These are phyloP conservation scores for Aspergillus neoniger DNA, from an alignment of 2,329 filamentous ascomycete species.

Conservation along the genomic window DNA sequence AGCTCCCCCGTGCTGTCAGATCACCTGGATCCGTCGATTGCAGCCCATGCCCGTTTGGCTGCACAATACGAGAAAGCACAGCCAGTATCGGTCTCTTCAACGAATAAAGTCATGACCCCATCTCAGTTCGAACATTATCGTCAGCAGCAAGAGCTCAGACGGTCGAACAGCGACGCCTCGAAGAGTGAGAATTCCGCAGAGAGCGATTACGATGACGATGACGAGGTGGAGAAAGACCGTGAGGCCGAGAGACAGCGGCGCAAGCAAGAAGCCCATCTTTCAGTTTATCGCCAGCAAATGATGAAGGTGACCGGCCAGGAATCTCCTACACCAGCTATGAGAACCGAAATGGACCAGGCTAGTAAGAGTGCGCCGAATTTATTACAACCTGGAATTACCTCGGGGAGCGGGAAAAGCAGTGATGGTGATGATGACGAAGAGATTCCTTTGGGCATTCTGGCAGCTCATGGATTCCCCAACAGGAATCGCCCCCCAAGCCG, in stretches of 20 bases:
- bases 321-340: slow-evolving; percentile 50
- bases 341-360: slow-evolving; percentile 59
- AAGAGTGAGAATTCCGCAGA: slow-evolving; percentile 58
- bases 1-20: slow-evolving; percentile 15
- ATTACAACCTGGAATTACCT: slow-evolving; percentile 40
- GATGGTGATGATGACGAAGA: slow-evolving; percentile 81
- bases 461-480: slow-evolving; percentile 83
- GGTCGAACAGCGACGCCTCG: slow-evolving; percentile 53
- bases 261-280: slow-evolving; percentile 87
- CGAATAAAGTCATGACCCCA: slow-evolving; percentile 84
- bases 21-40: slow-evolving; percentile 37
- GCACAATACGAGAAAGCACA: slow-evolving; percentile 46
- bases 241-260: slow-evolving; percentile 73
- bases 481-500: slow-evolving; percentile 73
- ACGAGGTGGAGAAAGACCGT: slow-evolving; percentile 74
- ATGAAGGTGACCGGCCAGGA: slow-evolving; percentile 89
- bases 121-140: slow-evolving; percentile 82
- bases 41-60: slow-evolving; percentile 48
- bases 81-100: slow-evolving; percentile 38
- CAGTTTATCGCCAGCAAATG: slow-evolving; percentile 91
- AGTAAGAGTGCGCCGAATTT: slow-evolving; percentile 65
- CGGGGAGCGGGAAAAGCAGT: slow-evolving; percentile 41
- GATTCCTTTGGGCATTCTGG: slow-evolving; percentile 79
- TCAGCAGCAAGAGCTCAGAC: slow-evolving; percentile 67
- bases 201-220: slow-evolving; percentile 73